phyloP scores from a whole-genome alignment of 805 yeast species.

The Hanseniaspora opuntiae region DNA sequence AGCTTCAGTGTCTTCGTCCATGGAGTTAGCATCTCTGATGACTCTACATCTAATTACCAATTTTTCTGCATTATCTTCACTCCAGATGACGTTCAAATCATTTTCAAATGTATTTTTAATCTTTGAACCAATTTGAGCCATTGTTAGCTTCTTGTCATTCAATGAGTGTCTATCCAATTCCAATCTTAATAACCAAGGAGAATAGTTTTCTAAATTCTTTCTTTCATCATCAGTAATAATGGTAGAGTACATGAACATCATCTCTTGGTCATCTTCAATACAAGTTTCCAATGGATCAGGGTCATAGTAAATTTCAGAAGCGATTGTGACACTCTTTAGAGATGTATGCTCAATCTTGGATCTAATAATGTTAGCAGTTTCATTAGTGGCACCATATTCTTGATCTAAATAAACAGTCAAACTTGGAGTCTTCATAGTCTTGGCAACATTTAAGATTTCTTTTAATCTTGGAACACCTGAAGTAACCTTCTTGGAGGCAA shows the following conservation, averaged over 20 bases:
- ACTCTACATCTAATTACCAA: slow-evolving; percentile 96
- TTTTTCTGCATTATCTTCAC: slow-evolving; percentile 96
- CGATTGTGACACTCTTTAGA: slow-evolving; percentile 85
- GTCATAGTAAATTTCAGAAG: slow-evolving; percentile 92
- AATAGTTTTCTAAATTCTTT: slow-evolving; percentile 82
- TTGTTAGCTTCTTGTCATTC: slow-evolving; percentile 93
- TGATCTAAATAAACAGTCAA: slow-evolving; percentile 81
- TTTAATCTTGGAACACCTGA: slow-evolving; percentile 95
- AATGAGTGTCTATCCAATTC: slow-evolving; percentile 97
- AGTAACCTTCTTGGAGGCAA: slow-evolving; percentile 87
- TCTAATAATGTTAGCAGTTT: slow-evolving; percentile 85
- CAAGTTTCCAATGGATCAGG: slow-evolving; percentile 98
- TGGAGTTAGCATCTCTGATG: slow-evolving; percentile 83
- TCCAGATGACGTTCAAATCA: slow-evolving; percentile 94
- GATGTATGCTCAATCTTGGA: slow-evolving; percentile 96
- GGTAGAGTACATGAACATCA: slow-evolving; percentile 92
- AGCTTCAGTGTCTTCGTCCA: slow-evolving; percentile 87
- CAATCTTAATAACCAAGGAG: slow-evolving; percentile 94
- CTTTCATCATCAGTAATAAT: slow-evolving; percentile 97
- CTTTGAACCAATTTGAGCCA: slow-evolving; percentile 96
- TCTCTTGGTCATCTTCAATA: slow-evolving; percentile 90
- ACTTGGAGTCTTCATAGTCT: slow-evolving; percentile 98
- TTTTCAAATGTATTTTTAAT: slow-evolving; percentile 86
- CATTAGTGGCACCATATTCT: slow-evolving; percentile 75
- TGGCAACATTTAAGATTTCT: slow-evolving; percentile 96